A percentile compares a stretch with the other conserved stretches of the same genome.
These are phyloP conservation scores for Alopecurus myosuroides DNA, from an alignment of 176 grass and related monocot species.

Conservation along the genomic window DNA sequence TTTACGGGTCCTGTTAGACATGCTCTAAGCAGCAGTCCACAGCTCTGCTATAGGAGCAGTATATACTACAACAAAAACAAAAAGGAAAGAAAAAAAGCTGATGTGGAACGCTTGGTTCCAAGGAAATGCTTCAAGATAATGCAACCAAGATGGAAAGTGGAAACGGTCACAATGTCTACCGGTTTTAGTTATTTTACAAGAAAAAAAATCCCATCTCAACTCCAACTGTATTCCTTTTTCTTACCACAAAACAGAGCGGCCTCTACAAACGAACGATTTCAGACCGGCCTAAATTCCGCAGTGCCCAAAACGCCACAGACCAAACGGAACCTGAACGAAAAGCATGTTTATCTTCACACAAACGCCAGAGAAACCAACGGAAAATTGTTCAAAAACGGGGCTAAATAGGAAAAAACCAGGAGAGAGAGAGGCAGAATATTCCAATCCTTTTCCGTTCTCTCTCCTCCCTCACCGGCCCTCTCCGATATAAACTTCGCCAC, in stretches of 20 bases:
- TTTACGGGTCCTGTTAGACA: no score
- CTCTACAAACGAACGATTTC: not conserved
- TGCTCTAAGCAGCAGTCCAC: not conserved
- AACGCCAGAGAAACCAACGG: not conserved
- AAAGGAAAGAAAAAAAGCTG: not conserved
- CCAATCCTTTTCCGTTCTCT: not conserved
- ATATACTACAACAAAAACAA: no score
- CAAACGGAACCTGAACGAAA: constrained; percentile 24
- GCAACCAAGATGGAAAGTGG: not conserved
- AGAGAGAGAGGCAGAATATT: constrained; percentile 30
- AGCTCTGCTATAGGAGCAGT: no score
- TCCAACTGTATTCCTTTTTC: not conserved
- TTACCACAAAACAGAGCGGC: not conserved
- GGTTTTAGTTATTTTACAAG: not conserved
- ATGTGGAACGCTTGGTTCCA: not conserved
- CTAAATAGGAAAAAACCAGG: not conserved
- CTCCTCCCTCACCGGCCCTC: not conserved
- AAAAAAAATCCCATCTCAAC: not conserved
- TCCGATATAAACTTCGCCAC: constrained; percentile 43
- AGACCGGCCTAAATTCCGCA: not conserved
- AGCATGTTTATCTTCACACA: constrained; percentile 27
- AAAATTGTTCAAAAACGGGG: not conserved
- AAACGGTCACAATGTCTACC: not conserved
- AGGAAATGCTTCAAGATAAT: not conserved
- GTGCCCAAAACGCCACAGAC: not conserved